Base-by-base conservation (phyloP, 2,329 filamentous ascomycete species). In the Colletotrichum siamense region DNA sequence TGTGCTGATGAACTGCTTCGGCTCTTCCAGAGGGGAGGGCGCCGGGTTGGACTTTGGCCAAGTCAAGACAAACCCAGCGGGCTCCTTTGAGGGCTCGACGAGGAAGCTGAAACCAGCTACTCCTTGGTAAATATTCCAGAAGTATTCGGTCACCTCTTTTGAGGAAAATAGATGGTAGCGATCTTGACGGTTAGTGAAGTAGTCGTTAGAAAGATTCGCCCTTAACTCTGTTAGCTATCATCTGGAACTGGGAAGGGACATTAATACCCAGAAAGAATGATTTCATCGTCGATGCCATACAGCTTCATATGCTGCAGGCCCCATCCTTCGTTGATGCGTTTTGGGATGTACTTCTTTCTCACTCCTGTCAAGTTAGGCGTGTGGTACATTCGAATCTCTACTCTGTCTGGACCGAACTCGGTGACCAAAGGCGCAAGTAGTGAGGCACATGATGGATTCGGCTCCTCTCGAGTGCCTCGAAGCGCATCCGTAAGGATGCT, bases 221-320 rank as follows among this genome's bases (percentile, higher is more conserved):
- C 88, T 90, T 10, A 8, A 18, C 8, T 4, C 10, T 36, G 52
- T 73, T 52, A 76, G 74, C 28, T 18, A 18, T 18, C 4, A 32
- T 30, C 24, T 7, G 12, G 16, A 16, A 8, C 1, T 2, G 6
- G 15, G 18, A 18, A 24, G 32, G 24, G 18, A 59, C 10, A 16
- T 13, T 5, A 87, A 78, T 90, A 95, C 92, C 96, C 96, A 9
- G 96, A 98, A 81, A 99, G 92, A 79, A 99, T 96, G 74, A 99
- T 94, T 84, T 98, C 96, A 81, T 99, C 96, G 81, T 99, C 97
- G 26, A 98, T 88, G 0, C 97, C 97, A 80, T 99, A 99, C 1
- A 99, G 89, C 89, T 99, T 99, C 96, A 99, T 99, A 83, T 99
- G 97, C 83, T 99, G 97, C 77, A 99, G 86, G 2, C 97, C 97